A percentile compares a stretch with the other conserved stretches of the same genome.
phyloP scores from a whole-genome alignment of 1,284 basidiomycete genomes.

The Ustilago hordei region DNA sequence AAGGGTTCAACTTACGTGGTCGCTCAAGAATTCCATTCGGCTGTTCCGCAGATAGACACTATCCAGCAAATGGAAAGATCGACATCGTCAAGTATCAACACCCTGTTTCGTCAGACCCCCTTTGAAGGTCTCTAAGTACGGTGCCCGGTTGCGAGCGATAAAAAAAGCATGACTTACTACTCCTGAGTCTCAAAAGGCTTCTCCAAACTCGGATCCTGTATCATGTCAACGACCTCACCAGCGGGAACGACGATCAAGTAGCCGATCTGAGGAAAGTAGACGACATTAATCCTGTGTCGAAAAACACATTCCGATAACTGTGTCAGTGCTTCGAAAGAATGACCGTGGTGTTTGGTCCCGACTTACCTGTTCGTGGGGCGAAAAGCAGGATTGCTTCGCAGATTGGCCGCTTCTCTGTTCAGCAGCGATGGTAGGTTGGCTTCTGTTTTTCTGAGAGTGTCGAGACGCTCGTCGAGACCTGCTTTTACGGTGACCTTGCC shows the following conservation, averaged over 20 bases:
- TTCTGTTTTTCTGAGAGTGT: slow-evolving; percentile 22
- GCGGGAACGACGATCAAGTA: slow-evolving; percentile 41
- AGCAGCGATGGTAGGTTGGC: slow-evolving; percentile 17
- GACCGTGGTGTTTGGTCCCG: not conserved
- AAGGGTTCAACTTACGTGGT: slow-evolving; percentile 17
- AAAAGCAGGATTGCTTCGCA: slow-evolving; percentile 30
- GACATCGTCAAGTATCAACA: not conserved
- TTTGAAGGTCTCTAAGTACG: too few species aligned
- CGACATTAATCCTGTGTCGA: slow-evolving; percentile 26
- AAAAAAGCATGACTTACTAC: slow-evolving; percentile 13
- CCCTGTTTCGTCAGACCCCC: too few species aligned
- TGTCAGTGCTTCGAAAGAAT: not conserved
- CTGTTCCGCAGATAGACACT: slow-evolving; percentile 48
- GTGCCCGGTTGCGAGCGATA: too few species aligned
- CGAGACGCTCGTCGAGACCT: slow-evolving; percentile 42
- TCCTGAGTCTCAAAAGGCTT: slow-evolving; percentile 34
- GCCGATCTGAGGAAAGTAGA: slow-evolving; percentile 54
- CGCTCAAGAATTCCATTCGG: slow-evolving; percentile 33
- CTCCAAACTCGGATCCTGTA: slow-evolving; percentile 26
- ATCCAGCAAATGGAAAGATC: not conserved
- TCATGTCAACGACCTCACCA: slow-evolving; percentile 29
- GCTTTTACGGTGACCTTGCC: slow-evolving; percentile 24
- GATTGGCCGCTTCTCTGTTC: slow-evolving; percentile 27
- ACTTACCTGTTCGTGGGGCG: slow-evolving; percentile 19
- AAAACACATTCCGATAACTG: not conserved